phyloP scores from a whole-genome alignment of 2,329 filamentous ascomycete genomes.

The Penicillium fuscoglaucum region DNA sequence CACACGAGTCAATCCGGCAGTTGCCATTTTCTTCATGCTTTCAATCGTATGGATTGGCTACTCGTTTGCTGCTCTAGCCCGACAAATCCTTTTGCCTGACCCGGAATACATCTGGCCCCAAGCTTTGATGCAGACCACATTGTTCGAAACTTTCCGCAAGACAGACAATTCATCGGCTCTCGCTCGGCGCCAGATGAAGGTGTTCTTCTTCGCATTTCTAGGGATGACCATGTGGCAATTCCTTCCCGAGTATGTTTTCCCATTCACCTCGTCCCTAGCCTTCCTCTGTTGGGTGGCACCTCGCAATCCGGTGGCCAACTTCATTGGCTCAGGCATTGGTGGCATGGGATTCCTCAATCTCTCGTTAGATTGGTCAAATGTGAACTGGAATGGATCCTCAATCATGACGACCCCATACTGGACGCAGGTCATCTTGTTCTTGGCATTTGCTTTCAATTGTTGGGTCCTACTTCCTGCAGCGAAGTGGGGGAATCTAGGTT shows the following conservation, averaged over 20 bases:
- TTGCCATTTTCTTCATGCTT: conserved; percentile 62
- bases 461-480: conserved; percentile 61
- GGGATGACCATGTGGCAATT: conserved; percentile 63
- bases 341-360: conserved; percentile 64
- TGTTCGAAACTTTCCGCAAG: conserved; percentile 56
- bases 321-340: conserved; percentile 61
- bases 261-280: conserved; percentile 59
- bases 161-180: conserved; percentile 51
- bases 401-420: conserved; percentile 58
- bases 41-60: conserved; percentile 60
- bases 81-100: conserved; percentile 60
- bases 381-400: conserved; percentile 53
- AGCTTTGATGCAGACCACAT: conserved; percentile 56
- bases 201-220: conserved; percentile 57
- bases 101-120: conserved; percentile 58
- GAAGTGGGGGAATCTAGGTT: conserved; percentile 58
- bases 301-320: conserved; percentile 58
- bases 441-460: conserved; percentile 56
- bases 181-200: conserved; percentile 55
- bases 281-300: conserved; percentile 66
- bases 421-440: conserved; percentile 60
- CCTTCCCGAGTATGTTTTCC: conserved; percentile 61
- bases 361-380: conserved; percentile 62
- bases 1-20: conserved; percentile 52
- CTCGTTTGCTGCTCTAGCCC: conserved; percentile 58